Base-by-base conservation (phyloP, 257 asterid genomes). In the Parsonsia alboflavescens region DNA sequence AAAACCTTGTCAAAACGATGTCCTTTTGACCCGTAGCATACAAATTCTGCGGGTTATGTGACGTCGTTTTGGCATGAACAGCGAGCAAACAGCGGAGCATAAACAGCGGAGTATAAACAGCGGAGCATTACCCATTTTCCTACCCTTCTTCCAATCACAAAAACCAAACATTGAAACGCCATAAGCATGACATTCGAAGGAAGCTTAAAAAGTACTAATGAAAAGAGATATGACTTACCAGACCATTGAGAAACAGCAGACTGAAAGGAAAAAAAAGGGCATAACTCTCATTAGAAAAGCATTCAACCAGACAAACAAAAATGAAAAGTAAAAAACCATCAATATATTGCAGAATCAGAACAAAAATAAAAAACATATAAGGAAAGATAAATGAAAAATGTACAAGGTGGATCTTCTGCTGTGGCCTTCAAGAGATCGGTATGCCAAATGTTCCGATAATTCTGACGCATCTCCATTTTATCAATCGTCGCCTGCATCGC, bases 231-330 rank as follows among this genome's bases (percentile, higher is more conserved):
- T 54, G 28, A 72, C 84, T 84, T 75, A 84, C 86, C 88, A 84
- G 61, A 68, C 58, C 45, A 75, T 22, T 33, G 86, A 44, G 61
- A 84, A 82, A 26, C 77, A 84, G 76, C 88, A 84, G 73, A 68
- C 86, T 84, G 88, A 81, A 49, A 84, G 39, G 16, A 36, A 46
- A 4, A 16, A 17, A 17, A 5, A 17, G 13, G 17, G 5, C 5
- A 50, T 13, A 50, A 12, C 42, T 59, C 54, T 10, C 24, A 44
- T 50, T 10, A 72, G 65, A 49, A 46, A 22, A 33, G 0, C 24
- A 54, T 24, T 53, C 70, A 26, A 41, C 11, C 28, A 10, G 12
- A 53, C 12, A 19, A 64, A 41, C 30, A 16, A 24, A 41, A 53
- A 53, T 0, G 11, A 8, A 33, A 46, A 21, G 13, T 70, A 70